phyloP scores from a whole-genome alignment of 2,329 filamentous ascomycete species.

The Ascosphaera aggregata region DNA sequence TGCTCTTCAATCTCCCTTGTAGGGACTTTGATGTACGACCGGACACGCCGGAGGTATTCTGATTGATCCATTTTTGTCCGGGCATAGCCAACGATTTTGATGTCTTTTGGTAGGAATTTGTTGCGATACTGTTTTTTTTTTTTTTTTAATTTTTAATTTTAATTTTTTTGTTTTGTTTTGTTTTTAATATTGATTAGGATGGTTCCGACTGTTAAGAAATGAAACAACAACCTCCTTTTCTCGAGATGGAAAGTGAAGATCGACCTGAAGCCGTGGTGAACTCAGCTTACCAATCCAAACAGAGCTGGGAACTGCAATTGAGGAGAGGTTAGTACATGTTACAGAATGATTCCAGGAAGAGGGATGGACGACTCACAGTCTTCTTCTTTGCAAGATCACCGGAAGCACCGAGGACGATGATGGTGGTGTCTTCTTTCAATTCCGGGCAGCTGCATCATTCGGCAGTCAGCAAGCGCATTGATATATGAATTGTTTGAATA shows the following conservation, averaged over 20 bases:
- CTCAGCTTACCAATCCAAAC: conserved; percentile 68
- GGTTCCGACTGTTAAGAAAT: not conserved
- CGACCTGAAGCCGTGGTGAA: too few relatives aligned
- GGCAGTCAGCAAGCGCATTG: not conserved
- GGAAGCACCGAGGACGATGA: conserved; percentile 89
- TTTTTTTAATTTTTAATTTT: conserved; percentile 7
- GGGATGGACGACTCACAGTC: conserved; percentile 39
- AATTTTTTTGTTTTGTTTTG: too few relatives aligned
- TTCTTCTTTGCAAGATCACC: conserved; percentile 99
- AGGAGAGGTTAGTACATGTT: conserved; percentile 1
- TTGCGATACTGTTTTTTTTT: conserved; percentile 55
- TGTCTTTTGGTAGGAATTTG: conserved; percentile 91
- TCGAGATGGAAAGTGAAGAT: too few relatives aligned
- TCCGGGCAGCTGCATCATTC: conserved; percentile 23
- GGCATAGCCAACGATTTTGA: conserved; percentile 95
- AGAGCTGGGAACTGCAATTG: conserved; percentile 64
- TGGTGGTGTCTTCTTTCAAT: conserved; percentile 95
- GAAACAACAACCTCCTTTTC: not conserved
- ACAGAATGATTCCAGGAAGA: conserved; percentile 3
- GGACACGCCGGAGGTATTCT: conserved; percentile 83
- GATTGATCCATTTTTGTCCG: conserved; percentile 98
- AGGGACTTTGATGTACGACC: conserved; percentile 96
- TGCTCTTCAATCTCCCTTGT: conserved; percentile 96
- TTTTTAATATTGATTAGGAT: too few relatives aligned
- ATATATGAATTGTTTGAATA: not conserved